Evolutionary conservation across 2,329 filamentous ascomycete genomes (phyloP).

Genomic region (Pestalotiopsis fici): DNA sequence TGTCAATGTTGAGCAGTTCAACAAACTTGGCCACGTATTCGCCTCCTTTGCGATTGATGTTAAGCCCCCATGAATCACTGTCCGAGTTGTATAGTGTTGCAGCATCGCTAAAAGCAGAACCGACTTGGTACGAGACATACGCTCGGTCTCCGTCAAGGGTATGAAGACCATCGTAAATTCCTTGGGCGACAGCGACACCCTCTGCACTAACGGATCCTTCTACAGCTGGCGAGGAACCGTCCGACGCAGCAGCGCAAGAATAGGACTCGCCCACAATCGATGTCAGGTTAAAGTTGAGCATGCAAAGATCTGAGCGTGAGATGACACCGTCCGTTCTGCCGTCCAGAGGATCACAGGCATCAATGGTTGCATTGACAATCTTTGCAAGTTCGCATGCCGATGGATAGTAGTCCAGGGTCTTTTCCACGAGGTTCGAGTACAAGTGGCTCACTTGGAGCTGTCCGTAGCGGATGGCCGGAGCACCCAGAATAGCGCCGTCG

Average conservation of each 20-base stretch:
- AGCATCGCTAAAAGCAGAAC: slow-evolving; percentile 29
- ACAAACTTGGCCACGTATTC: slow-evolving; percentile 39
- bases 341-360: slow-evolving; percentile 4
- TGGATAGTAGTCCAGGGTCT: slow-evolving; percentile 5
- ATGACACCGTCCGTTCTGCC: slow-evolving; percentile 7
- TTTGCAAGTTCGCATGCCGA: slow-evolving; percentile 4
- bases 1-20: slow-evolving; percentile 35
- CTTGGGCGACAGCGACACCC: slow-evolving; percentile 29
- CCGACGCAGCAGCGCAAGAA: slow-evolving; percentile 23
- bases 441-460: not conserved
- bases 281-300: slow-evolving; percentile 11
- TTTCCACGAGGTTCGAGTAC: slow-evolving; percentile 5
- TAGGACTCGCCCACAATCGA: slow-evolving; percentile 22
- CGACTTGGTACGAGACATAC: slow-evolving; percentile 33
- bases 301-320: slow-evolving; percentile 5
- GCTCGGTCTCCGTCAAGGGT: slow-evolving; percentile 29
- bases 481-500: slow-evolving; percentile 6
- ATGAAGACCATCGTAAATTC: slow-evolving; percentile 30
- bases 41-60: slow-evolving; percentile 27
- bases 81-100: slow-evolving; percentile 28
- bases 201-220: slow-evolving; percentile 31
- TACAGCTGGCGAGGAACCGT: slow-evolving; percentile 28
- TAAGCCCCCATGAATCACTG: slow-evolving; percentile 28
- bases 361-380: slow-evolving; percentile 5
- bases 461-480: slow-evolving; percentile 2